Base-by-base conservation (phyloP, 768 basidiomycete species). In the Daedaleopsis nitida region DNA sequence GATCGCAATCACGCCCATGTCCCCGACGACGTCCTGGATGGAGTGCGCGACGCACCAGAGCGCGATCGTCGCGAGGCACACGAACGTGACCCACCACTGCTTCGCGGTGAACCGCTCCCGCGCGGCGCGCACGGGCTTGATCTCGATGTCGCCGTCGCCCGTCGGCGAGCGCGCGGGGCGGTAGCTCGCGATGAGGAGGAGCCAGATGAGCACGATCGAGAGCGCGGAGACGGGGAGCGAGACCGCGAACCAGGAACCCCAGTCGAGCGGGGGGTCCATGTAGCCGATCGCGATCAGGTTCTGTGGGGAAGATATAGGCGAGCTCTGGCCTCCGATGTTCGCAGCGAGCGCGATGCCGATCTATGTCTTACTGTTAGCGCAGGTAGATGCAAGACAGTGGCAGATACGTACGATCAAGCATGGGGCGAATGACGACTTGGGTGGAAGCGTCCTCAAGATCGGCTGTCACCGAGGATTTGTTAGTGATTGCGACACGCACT, bases 1-100 rank as follows among this genome's bases (percentile, higher is more conserved):
- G 66, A 98, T 86, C 2, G 96, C 96, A 65, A 99, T 95, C 68
- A 98, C 83, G 34, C 97, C 97, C 96, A 98, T 99, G 73, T 98
- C 95, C 1, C 97, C 97, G 3, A 98, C 81, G 50, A 78, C 77
- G 7, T 78, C 74, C 70, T 96, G 86, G 55, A 98, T 84, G 68
- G 78, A 74, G 69, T 92, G 89, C 65, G 91, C 95, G 43, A 94
- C 73, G 69, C 94, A 96, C 96, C 96, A 98, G 56, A 98, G 75
- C 7, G 67, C 82, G 66, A 99, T 98, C 2, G 97, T 98, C 54
- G 81, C 74, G 24, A 95, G 63, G 66, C 92, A 95, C 27, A 99
- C 87, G 57, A 87, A 80, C 1, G 86, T 79, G 12, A 98, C 96
- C 85, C 89, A 98, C 69, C 86, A 97, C 73, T 99, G 97, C 72